phyloP scores from a whole-genome alignment of 768 basidiomycete species.

The Leccinum imitatum region DNA sequence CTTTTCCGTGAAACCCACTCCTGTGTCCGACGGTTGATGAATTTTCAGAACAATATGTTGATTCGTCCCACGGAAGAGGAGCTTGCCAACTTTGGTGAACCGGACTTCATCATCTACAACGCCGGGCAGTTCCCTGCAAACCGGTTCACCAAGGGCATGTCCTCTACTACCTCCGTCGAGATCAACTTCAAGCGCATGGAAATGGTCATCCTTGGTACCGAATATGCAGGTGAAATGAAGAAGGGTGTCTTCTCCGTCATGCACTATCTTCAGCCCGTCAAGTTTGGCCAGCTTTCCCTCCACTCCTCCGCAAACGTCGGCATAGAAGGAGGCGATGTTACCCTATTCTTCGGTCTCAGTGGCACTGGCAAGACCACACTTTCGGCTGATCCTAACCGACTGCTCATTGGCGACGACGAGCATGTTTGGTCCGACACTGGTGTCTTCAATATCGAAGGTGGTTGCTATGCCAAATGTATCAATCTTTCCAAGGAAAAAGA shows the following conservation, averaged over 20 bases:
- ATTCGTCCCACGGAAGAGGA: conserved; percentile 97
- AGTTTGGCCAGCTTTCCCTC: conserved; percentile 95
- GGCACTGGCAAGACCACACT: conserved; percentile 99
- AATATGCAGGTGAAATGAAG: conserved; percentile 99
- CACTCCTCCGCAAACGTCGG: conserved; percentile 99
- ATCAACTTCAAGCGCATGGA: conserved; percentile 99
- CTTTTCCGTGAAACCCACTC: conserved; percentile 10
- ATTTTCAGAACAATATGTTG: conserved; percentile 90
- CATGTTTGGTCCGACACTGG: conserved; percentile 99
- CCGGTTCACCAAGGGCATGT: conserved; percentile 99
- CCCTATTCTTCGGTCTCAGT: conserved; percentile 97
- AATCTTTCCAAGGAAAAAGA: conserved; percentile 97
- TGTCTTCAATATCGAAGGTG: conserved; percentile 99
- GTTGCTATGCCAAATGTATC: conserved; percentile 98
- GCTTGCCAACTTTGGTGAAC: conserved; percentile 91
- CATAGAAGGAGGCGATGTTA: conserved; percentile 84
- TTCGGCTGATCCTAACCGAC: conserved; percentile 91
- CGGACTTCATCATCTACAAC: conserved; percentile 99
- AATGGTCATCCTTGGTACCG: conserved; percentile 99
- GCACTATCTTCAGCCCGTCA: conserved; percentile 99
- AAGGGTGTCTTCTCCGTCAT: conserved; percentile 99
- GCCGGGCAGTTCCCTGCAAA: conserved; percentile 99
- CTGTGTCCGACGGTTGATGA: conserved; percentile 8
- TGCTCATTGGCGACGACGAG: conserved; percentile 98
- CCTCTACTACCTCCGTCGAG: conserved; percentile 96